These are phyloP conservation scores for Telfairia occidentalis DNA, from an alignment of 331 rosid genomes.

Conservation along the genomic window DNA sequence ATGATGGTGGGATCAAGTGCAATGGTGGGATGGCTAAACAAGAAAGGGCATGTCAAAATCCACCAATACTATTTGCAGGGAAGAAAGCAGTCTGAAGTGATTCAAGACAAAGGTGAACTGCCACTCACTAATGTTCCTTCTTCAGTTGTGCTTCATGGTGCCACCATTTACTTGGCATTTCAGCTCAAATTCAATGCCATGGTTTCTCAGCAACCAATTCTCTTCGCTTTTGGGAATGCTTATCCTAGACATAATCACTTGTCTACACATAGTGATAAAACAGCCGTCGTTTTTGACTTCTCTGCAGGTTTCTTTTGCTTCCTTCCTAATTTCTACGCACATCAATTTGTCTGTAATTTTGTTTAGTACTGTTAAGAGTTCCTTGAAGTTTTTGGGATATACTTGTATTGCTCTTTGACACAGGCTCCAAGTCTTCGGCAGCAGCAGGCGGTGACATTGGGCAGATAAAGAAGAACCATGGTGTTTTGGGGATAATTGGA, in stretches of 20 bases:
- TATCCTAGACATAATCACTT: constrained; percentile 54
- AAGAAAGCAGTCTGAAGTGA: constrained; percentile 46
- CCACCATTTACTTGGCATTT: constrained; percentile 81
- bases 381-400: background rate
- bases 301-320: constrained; percentile 42
- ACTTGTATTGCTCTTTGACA: constrained; percentile 15
- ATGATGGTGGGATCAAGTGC: constrained; percentile 97
- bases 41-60: constrained; percentile 67
- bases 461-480: constrained; percentile 72
- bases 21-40: constrained; percentile 83
- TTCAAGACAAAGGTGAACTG: constrained; percentile 74
- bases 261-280: constrained; percentile 49
- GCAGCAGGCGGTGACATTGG: constrained; percentile 28
- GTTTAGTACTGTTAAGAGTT: background rate
- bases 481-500: constrained; percentile 71
- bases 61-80: constrained; percentile 79
- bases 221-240: constrained; percentile 58
- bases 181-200: constrained; percentile 50
- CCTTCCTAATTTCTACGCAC: background rate
- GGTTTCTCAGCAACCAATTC: constrained; percentile 58
- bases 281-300: constrained; percentile 62
- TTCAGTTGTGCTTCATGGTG: constrained; percentile 72
- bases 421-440: constrained; percentile 40
- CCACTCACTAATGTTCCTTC: constrained; percentile 80
- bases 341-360: background rate